phyloP scores from a whole-genome alignment of 1,139 yeast genomes.

The Saccharomycopsis crataegensis region DNA sequence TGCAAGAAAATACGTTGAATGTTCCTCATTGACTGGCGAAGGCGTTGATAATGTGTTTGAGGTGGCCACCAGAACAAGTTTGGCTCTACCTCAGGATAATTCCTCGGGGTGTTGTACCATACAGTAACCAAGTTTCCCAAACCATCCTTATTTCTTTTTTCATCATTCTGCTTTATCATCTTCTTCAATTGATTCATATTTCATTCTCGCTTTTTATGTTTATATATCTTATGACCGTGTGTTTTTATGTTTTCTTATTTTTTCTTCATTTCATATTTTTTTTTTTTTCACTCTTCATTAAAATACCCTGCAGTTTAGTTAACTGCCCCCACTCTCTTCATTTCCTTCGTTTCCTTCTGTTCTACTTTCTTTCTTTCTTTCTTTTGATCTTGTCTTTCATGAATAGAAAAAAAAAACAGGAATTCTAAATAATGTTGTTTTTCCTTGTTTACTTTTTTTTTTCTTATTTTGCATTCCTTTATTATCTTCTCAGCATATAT shows the following conservation, averaged over 20 bases:
- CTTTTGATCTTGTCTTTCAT: too few relatives aligned
- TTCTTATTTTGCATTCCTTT: background rate
- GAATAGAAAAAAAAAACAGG: too few relatives aligned
- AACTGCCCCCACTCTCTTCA: too few relatives aligned
- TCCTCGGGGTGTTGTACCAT: slow-evolving; percentile 39
- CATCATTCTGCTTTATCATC: background rate
- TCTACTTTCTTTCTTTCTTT: too few relatives aligned
- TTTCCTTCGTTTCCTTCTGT: too few relatives aligned
- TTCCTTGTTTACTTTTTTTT: too few relatives aligned
- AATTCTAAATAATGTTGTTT: too few relatives aligned
- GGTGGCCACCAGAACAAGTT: slow-evolving; percentile 63
- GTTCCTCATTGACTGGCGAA: slow-evolving; percentile 73
- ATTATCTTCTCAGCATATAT: background rate
- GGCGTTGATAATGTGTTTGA: slow-evolving; percentile 80
- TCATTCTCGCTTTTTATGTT: background rate
- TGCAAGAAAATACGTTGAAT: slow-evolving; percentile 62
- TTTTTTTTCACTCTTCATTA: background rate
- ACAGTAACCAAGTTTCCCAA: slow-evolving; percentile 20
- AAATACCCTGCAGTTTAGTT: background rate
- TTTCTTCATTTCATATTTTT: background rate
- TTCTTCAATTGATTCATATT: background rate
- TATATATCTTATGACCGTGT: background rate
- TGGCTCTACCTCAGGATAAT: slow-evolving; percentile 37
- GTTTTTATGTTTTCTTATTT: background rate
- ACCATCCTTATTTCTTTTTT: background rate